phyloP scores from a whole-genome alignment of 352 stramenopile genomes.

The Globisporangium echinulatum region DNA sequence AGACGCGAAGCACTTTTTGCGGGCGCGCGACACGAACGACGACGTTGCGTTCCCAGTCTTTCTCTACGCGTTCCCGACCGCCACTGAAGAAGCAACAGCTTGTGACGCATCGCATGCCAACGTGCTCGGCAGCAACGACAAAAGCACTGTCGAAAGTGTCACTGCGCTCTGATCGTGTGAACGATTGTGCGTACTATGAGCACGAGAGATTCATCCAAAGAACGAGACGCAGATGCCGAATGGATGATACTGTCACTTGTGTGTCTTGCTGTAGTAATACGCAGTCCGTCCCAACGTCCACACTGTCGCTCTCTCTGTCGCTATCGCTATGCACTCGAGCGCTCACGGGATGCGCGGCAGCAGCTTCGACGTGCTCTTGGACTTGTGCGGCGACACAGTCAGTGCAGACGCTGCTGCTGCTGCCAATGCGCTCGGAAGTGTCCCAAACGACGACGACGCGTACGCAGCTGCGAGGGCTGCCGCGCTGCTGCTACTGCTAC shows the following conservation, averaged over 20 bases:
- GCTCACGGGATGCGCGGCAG: conserved; percentile 22
- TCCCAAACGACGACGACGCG: conserved; percentile 8
- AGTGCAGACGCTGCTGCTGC: neutral
- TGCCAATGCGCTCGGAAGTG: neutral
- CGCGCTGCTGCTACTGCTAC: neutral
- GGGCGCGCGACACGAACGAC: conserved; percentile 22
- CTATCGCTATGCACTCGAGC: no score
- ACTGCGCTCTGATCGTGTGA: no score
- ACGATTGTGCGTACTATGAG: no score
- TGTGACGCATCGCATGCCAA: neutral
- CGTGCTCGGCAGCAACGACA: no score
- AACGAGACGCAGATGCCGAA: no score
- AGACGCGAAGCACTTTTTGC: conserved; percentile 41
- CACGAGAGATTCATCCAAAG: no score
- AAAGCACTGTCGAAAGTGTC: no score
- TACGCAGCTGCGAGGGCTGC: conserved; percentile 11
- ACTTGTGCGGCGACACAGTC: conserved; percentile 14
- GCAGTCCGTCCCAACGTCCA: no score
- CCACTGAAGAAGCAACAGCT: neutral
- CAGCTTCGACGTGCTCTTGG: conserved; percentile 30
- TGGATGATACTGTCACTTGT: no score
- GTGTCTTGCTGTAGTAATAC: neutral
- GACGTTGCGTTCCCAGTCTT: conserved; percentile 69
- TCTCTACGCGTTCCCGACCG: conserved; percentile 54
- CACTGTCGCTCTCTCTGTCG: no score